Conservation (phyloP, 2,329 filamentous ascomycete species). For the Venturia oleaginea region DNA sequence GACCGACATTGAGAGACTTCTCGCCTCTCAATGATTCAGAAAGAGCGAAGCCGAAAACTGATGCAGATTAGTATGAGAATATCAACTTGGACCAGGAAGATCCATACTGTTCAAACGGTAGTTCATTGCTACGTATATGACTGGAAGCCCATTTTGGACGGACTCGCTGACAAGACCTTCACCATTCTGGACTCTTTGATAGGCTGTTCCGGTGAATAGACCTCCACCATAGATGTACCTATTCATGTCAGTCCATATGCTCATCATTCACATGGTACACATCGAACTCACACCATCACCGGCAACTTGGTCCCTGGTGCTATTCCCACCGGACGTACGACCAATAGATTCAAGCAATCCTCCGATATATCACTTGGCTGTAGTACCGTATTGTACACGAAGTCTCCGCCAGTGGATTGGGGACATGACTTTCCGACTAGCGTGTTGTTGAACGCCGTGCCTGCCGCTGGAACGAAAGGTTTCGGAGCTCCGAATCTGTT, state of each 20-base stretch:
- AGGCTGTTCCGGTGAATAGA: constrained; percentile 23
- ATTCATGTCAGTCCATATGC: constrained; percentile 14
- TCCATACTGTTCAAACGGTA: constrained; percentile 28
- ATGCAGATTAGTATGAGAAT: constrained; percentile 20
- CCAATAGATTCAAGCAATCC: constrained; percentile 54
- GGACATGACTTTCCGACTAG: not conserved
- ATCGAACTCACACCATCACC: constrained; percentile 22
- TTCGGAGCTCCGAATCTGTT: not conserved
- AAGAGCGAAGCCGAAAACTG: constrained; percentile 26
- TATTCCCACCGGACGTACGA: constrained; percentile 42
- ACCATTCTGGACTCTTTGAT: constrained; percentile 28
- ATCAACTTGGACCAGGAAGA: too few species aligned
- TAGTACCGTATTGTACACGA: not conserved
- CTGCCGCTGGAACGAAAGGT: not conserved
- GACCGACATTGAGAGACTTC: constrained; percentile 31
- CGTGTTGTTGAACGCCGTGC: not conserved
- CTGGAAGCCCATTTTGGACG: constrained; percentile 28
- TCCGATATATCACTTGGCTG: constrained; percentile 28
- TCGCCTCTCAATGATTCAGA: constrained; percentile 23
- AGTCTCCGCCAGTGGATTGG: not conserved
- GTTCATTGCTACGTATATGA: constrained; percentile 38
- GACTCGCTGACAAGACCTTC: constrained; percentile 28
- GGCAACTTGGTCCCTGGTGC: constrained; percentile 17
- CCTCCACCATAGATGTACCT: constrained; percentile 50
- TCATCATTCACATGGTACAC: not conserved